Evolutionary conservation across 768 basidiomycete genomes (phyloP), one percentile per base, ranked within the genome.

Genomic region (Russula olivacea): DNA sequence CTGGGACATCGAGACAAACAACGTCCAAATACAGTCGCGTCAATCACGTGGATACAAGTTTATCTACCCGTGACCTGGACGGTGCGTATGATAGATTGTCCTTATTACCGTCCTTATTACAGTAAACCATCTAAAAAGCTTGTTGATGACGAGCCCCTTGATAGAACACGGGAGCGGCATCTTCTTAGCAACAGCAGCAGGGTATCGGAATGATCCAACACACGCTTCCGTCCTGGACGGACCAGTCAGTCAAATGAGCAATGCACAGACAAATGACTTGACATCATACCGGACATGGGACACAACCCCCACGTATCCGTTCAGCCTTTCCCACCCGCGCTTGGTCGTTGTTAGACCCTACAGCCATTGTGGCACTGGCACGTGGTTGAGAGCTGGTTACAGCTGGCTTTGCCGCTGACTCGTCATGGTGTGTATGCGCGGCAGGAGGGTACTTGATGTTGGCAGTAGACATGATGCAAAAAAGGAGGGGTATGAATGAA

Each of bases 121-220:
- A 38, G 38, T 38, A 38, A 38, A 38, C 5, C 38, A 38, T 38
- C 38, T 17, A 2, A 40, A 38, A 7, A 15, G 38, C 15, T 15
- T 40, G 38, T 40, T 40, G 15, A 40, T 15, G 5, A 15, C 11
- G 1, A 40, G 38, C 11, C 38, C 7, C 6, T 17, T 21, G 15
- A 21, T 40, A 38, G 3, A 12, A 21, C n/a, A 28, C 30, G 7
- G 10, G 10, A n/a, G 9, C 32, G 10, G 1, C n/a, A 52, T 32
- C 19, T 30, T n/a, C 40, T 30, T 38, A 65, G 23, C 54, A 62
- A 25, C 64, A 65, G 50, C 64, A 65, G 56, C 53, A 52, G 1
- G 64, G 59, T 60, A 60, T 53, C 10, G 59, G 64, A 23, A 65
- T 65, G 55, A 65, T 65, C 60, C 61, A 65, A 51, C 64, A 65